These are phyloP conservation scores for Thermothelomyces thermophilus DNA, from an alignment of 2,329 filamentous ascomycete species.

Conservation along the genomic window DNA sequence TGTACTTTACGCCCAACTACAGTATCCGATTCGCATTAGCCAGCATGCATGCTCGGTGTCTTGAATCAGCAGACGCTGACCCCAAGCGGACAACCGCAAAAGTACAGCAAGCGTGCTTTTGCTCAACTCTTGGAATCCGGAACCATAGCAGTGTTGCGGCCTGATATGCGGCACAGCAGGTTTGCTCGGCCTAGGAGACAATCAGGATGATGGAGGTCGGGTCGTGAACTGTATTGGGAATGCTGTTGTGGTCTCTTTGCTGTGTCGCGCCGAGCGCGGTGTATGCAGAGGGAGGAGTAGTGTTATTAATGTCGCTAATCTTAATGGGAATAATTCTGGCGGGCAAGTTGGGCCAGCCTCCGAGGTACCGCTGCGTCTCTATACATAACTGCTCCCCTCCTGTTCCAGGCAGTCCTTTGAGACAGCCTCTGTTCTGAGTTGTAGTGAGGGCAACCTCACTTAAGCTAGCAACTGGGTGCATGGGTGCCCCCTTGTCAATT, in stretches of 20 bases:
- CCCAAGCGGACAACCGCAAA: neutral
- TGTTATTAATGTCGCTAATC: too few relatives aligned
- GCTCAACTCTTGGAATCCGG: neutral
- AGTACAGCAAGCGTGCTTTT: neutral
- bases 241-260: neutral
- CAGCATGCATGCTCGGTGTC: conserved; percentile 9
- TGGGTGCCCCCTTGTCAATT: neutral
- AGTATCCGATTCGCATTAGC: neutral
- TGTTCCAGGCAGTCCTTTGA: neutral
- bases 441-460: too few relatives aligned
- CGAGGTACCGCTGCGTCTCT: neutral
- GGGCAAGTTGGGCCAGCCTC: neutral
- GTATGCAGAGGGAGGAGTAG: neutral
- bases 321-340: neutral
- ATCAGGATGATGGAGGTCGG: neutral
- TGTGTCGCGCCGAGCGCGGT: neutral
- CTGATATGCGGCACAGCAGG: neutral
- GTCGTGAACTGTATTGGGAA: neutral
- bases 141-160: neutral
- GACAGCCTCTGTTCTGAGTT: too few relatives aligned
- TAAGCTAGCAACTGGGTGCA: neutral
- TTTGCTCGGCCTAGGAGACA: neutral
- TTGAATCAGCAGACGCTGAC: neutral
- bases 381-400: neutral
- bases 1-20: too few relatives aligned